Evolutionary conservation across 2,329 filamentous ascomycete genomes (phyloP), one percentile per base, ranked within the genome.

Genomic region (Epichloe scottii): DNA sequence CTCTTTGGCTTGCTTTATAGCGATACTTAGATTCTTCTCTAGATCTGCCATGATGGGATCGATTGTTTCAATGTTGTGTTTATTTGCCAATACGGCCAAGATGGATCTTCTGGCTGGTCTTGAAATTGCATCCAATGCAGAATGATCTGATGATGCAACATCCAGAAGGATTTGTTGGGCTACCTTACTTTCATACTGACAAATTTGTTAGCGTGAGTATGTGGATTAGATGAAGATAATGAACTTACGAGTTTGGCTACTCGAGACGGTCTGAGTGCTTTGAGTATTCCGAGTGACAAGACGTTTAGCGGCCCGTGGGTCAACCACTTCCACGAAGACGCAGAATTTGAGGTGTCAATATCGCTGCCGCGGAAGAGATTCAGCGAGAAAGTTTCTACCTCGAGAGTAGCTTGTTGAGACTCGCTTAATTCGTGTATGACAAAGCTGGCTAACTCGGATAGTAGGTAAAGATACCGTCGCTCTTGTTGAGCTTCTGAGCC

Each of bases 81-180:
- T 76, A 57, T 76, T 75, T 46, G 70, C 65, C 30, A 75, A 56
- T 3, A 70, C 63, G 2, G 68, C 65, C 11, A 74, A 59, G 11
- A 74, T 68, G 0, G 65, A 66, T 30, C 63, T 58, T 14, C 59
- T 59, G 49, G 62, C 65, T 53, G 62, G 55, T 56, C 59, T 53
- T 37, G 57, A 56, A 26, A 57, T 53, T 5, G 53, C 19, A 34
- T 55, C 55, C 2, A 35, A 49, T 3, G 46, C 12, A 0, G 50
- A 39, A 8, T 51, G 48, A 7, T 44, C 45, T 10, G 58, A 45
- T n/a, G 58, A 41, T 8, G 58, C 56, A 33, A 60, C 59, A 37
- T 62, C 61, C 4, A 65, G 48, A 8, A 70, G 51, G 45, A 70
- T 55, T 30, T 65, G 57, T 39, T 71, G 66, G 0, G 63, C 67